Base-by-base conservation (phyloP, 2,329 filamentous ascomycete genomes). In the Aspergillus quadrilineatus region DNA sequence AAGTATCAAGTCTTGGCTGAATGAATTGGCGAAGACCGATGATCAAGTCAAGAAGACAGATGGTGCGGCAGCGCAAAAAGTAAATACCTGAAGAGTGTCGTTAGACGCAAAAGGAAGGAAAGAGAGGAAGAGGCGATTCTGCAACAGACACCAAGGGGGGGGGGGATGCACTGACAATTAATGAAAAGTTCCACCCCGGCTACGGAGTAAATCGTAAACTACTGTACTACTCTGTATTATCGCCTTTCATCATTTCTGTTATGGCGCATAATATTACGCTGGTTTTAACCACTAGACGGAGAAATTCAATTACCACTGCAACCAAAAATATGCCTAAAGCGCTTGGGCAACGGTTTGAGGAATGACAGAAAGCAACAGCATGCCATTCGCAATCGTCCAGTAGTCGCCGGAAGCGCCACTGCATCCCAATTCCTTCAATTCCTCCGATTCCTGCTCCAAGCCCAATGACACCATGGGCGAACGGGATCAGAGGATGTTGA, bases 311-410 rank as follows among this genome's bases (percentile, higher is more conserved):
- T 50, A 51, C 34, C 41, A 59, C 57, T 59, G 51, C 54, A 28
- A 59, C 47, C 54, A 55, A 34, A 52, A 53, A 53, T 12, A 37
- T 53, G 17, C 46, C 50, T 42, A 45, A 50, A 48, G 45, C 45
- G 44, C 55, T 50, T 50, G 39, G 55, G 50, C 37, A 53, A 53
- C 55, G 14, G 43, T 58, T 22, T 47, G 36, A 56, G 46, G 56
- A 60, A 60, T 60, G 56, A 58, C 56, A 58, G 50, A 56, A 49
- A 58, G 58, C 43, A 60, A 58, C 58, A 49, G 15, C 41, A 53
- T 58, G 39, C 58, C 58, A 60, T 56, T 60, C 46, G 56, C 58
- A 60, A 54, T 48, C 53, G 49, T 49, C 55, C 32, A 56, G 45
- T 53, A 28, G 32, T 47, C 15, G 51, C 58, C 37, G 56, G 46